phyloP scores from a whole-genome alignment of 2,329 filamentous ascomycete species.

The Claviceps purpurea region DNA sequence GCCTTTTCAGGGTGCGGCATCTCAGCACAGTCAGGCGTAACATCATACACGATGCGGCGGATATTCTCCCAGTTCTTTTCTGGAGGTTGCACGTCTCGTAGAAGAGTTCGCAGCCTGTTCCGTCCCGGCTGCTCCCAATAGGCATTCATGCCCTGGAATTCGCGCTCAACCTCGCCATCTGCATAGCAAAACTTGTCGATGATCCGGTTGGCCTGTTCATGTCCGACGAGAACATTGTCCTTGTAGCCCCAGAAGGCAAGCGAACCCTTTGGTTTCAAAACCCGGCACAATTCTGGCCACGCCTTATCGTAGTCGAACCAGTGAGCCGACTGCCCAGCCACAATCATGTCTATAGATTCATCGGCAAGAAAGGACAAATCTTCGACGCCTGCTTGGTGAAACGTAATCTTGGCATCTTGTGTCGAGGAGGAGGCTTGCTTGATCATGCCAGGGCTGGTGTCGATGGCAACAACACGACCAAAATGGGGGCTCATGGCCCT shows the following conservation, averaged over 20 bases:
- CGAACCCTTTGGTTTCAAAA: constrained; percentile 40
- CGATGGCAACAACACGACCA: constrained; percentile 34
- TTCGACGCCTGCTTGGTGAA: constrained; percentile 38
- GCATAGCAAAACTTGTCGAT: constrained; percentile 44
- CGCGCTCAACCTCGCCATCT: constrained; percentile 27
- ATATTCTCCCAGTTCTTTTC: constrained; percentile 37
- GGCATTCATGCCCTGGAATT: constrained; percentile 35
- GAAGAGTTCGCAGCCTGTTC: constrained; percentile 36
- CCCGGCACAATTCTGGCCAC: constrained; percentile 41
- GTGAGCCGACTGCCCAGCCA: constrained; percentile 46
- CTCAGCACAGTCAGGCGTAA: constrained; percentile 27
- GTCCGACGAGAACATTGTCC: constrained; percentile 45
- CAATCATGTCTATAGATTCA: constrained; percentile 36
- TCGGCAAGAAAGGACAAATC: constrained; percentile 35
- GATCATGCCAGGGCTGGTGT: constrained; percentile 46
- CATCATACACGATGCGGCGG: constrained; percentile 42
- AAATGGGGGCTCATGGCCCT: constrained; percentile 41
- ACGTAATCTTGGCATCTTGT: constrained; percentile 30
- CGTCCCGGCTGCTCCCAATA: constrained; percentile 52
- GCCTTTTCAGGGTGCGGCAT: constrained; percentile 18
- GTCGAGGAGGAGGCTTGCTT: constrained; percentile 32
- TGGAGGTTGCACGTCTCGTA: constrained; percentile 39
- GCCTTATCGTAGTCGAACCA: constrained; percentile 48
- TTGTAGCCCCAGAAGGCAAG: constrained; percentile 56
- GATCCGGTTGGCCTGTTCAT: constrained; percentile 36